A percentile compares a stretch with the other conserved stretches of the same genome.
Evolutionary conservation across 768 basidiomycete genomes (phyloP).

Genomic region (Rhizopogon vesiculosus): DNA sequence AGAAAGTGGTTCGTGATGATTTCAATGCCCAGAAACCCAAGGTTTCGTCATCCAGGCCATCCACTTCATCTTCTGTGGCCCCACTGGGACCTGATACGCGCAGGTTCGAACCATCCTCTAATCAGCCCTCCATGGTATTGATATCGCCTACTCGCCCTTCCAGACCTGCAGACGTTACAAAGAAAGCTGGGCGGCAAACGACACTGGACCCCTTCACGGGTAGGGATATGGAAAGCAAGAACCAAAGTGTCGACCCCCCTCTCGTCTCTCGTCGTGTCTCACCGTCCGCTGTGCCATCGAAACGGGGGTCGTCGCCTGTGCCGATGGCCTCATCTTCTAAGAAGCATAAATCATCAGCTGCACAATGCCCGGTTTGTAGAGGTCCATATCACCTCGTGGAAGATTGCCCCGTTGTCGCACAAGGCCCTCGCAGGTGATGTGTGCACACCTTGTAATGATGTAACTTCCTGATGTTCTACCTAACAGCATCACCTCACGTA

Average conservation of each 20-base stretch:
- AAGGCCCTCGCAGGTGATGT: conserved; percentile 50
- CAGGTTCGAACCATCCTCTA: neutral
- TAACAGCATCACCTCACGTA: conserved; percentile 38
- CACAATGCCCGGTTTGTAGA: conserved; percentile 47
- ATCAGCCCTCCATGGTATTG: neutral
- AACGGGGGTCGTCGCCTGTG: conserved; percentile 31
- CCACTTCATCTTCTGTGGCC: neutral
- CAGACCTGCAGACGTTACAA: neutral
- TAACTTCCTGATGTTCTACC: conserved; percentile 5
- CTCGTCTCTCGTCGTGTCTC: neutral
- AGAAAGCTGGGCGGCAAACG: neutral
- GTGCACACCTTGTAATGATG: conserved; percentile 3
- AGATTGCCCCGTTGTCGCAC: conserved; percentile 50
- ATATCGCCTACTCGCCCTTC: neutral
- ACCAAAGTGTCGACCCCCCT: neutral
- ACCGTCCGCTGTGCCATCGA: conserved; percentile 19
- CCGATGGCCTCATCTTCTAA: conserved; percentile 26
- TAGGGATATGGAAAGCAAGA: neutral
- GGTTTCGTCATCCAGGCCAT: conserved; percentile 2
- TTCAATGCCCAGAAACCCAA: neutral
- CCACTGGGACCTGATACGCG: neutral
- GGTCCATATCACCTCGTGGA: conserved; percentile 41
- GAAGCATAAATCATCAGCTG: conserved; percentile 29
- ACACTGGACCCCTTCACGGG: neutral
- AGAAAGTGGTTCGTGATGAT: neutral